These are phyloP conservation scores for Puccinia hordei DNA, from an alignment of 1,284 basidiomycete genomes.

Conservation along the genomic window DNA sequence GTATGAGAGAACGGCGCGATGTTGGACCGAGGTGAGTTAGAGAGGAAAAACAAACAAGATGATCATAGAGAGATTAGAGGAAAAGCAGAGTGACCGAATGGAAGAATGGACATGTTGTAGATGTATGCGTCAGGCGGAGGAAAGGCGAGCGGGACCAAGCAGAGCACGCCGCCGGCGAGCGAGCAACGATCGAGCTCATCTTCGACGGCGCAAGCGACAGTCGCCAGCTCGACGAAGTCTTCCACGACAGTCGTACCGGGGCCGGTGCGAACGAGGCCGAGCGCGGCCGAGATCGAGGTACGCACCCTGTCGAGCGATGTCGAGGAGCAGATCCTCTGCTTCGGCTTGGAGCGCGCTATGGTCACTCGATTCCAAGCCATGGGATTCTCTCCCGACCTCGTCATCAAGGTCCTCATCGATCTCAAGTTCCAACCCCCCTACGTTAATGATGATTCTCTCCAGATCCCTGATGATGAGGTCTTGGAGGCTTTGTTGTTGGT, in stretches of 20 bases:
- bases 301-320: neutral
- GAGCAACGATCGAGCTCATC: neutral
- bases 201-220: neutral
- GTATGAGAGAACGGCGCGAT: constrained; percentile 88
- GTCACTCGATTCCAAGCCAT: constrained; percentile 63
- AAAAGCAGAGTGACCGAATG: neutral
- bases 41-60: neutral
- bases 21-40: constrained; percentile 71
- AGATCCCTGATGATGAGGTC: constrained; percentile 24
- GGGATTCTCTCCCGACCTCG: constrained; percentile 59
- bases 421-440: constrained; percentile 26
- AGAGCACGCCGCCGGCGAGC: neutral
- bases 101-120: constrained; percentile 65
- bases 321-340: constrained; percentile 60
- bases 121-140: constrained; percentile 13
- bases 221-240: neutral
- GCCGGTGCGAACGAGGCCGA: neutral
- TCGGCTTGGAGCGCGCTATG: constrained; percentile 62
- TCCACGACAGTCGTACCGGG: neutral
- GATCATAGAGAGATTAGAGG: too few relatives aligned
- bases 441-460: neutral
- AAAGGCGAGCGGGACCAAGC: neutral
- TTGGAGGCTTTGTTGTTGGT: constrained; percentile 19
- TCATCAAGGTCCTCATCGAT: constrained; percentile 21
- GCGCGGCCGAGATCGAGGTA: neutral